These are phyloP conservation scores for Tillandsia leiboldiana DNA, from an alignment of 176 grass and related monocot species.

Conservation along the genomic window DNA sequence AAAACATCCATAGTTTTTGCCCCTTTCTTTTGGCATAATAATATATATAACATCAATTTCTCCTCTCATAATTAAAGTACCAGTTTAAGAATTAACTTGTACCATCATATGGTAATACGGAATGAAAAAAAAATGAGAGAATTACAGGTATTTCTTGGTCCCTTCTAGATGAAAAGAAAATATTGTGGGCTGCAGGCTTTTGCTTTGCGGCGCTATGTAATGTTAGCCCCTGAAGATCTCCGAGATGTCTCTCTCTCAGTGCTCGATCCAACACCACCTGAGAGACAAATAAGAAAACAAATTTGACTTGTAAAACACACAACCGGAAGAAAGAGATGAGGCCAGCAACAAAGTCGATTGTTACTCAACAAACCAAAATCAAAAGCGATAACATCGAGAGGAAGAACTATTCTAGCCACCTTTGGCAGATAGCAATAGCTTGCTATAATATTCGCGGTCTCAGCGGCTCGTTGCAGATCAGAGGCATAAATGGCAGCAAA, in stretches of 20 bases:
- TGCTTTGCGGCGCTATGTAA: constrained; percentile 42
- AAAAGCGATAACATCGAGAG: too few relatives aligned
- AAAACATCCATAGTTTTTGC: too few relatives aligned
- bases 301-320: not conserved
- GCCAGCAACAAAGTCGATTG: not conserved
- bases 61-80: too few relatives aligned
- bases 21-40: too few relatives aligned
- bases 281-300: constrained; percentile 3
- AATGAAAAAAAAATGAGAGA: constrained; percentile 4
- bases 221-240: constrained; percentile 78
- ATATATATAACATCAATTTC: too few relatives aligned
- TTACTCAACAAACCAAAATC: not conserved
- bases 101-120: not conserved
- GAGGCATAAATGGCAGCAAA: too few relatives aligned
- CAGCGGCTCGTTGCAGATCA: too few relatives aligned
- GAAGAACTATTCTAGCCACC: too few relatives aligned
- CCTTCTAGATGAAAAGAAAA: constrained; percentile 52
- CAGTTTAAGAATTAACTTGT: too few relatives aligned
- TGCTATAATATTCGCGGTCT: too few relatives aligned
- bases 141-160: constrained; percentile 72
- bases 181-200: constrained; percentile 59
- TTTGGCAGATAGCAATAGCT: too few relatives aligned
- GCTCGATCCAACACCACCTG: constrained; percentile 53
- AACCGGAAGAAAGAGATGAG: not conserved
- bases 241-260: constrained; percentile 69